Evolutionary conservation across 352 stramenopile species (phyloP).

Genomic region (Phytopythium delawarense): DNA sequence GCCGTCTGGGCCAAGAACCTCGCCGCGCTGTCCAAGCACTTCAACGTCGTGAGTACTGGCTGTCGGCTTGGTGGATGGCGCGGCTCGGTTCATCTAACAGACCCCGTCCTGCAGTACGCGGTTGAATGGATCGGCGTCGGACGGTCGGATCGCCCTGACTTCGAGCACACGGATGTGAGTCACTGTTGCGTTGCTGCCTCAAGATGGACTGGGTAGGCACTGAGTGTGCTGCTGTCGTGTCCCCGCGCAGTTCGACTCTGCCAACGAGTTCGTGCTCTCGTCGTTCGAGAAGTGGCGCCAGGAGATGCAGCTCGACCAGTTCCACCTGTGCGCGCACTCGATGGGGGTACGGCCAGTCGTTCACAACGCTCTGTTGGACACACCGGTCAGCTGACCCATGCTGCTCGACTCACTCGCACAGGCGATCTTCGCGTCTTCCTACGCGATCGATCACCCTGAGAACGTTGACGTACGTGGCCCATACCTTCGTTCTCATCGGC

Average conservation of each 20-base stretch:
- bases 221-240: not conserved
- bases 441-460: slow-evolving; percentile 55
- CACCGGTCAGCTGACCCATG: not conserved
- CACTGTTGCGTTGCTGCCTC: not conserved
- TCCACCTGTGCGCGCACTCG: slow-evolving; percentile 75
- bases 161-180: slow-evolving; percentile 62
- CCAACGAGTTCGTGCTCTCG: slow-evolving; percentile 65
- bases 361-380: not conserved
- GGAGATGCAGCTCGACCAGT: slow-evolving; percentile 64
- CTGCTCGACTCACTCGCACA: slow-evolving; percentile 10
- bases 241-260: slow-evolving; percentile 59
- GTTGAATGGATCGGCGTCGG: slow-evolving; percentile 84
- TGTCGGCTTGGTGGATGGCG: not conserved
- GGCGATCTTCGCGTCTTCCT: slow-evolving; percentile 82
- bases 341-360: slow-evolving; percentile 50
- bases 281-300: slow-evolving; percentile 74
- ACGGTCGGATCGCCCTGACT: slow-evolving; percentile 74
- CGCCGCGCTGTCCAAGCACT: slow-evolving; percentile 65
- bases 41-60: slow-evolving; percentile 65
- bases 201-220: not conserved
- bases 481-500: not conserved
- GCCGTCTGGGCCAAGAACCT: slow-evolving; percentile 85
- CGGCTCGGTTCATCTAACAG: not conserved
- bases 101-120: slow-evolving; percentile 42
- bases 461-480: slow-evolving; percentile 45